Base-by-base conservation (phyloP, 352 stramenopile species). In the Phytopythium mirpurense region DNA sequence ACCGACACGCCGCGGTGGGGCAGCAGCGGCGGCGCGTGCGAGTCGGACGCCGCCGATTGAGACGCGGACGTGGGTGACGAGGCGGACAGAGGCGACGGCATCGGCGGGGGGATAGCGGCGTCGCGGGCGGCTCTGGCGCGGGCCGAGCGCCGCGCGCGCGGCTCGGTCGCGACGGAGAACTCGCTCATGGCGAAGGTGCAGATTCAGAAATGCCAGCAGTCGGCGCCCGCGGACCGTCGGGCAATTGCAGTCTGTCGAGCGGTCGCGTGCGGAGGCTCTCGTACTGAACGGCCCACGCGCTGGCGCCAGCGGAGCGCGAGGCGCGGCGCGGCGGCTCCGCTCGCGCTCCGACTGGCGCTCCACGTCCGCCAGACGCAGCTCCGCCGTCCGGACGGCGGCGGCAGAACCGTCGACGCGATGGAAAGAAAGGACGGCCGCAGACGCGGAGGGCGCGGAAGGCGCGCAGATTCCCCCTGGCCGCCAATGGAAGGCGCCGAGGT, bases 81-180 rank as follows among this genome's bases (percentile, higher is more conserved):
- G 29, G 29, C 9, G 5, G 29, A 32, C 29, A 5, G 29, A 32
- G 29, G 29, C 5, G 29, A 32, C 5, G 29, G 29, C 23, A 15
- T 11, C 41, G 40, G 40, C 6, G 40, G 3, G 12, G 9, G 9
- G 19, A 29, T 10, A 19, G 24, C 23, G 16, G 24, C 14, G 15
- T 32, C 41, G 0, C 14, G 5, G 5, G 23, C 41, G 21, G 14
- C 41, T 8, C 23, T n/a, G 41, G 21, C 3, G 14, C 21, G 41
- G 0, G 31, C 46, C 14, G 31, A 42, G 3, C 46, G 27, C 31
- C 31, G 31, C 46, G 31, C 31, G 3, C 34, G 29, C 8, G 34
- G 46, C 19, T 41, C 46, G 1, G 46, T 52, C 46, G 42, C 46
- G 31, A 52, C 46, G 46, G 42, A 42, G 46, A 52, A 42, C 46